phyloP scores from a whole-genome alignment of 768 basidiomycete genomes.

The Boletus tomentosulus region DNA sequence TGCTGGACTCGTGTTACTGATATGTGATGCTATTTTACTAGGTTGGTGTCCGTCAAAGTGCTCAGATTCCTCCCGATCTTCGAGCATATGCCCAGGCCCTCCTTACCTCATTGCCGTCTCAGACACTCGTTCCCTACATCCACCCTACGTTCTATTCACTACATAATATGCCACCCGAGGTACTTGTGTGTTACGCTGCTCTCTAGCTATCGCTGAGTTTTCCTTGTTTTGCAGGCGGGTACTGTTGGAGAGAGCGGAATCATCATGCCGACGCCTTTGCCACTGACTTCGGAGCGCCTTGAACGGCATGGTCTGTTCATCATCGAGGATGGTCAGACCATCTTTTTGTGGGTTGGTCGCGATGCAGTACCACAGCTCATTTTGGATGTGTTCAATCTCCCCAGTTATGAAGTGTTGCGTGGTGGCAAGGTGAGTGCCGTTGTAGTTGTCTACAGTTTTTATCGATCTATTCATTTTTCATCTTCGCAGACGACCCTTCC shows the following conservation, averaged over 20 bases:
- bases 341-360: slow-evolving; percentile 98
- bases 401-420: slow-evolving; percentile 81
- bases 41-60: slow-evolving; percentile 94
- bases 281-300: slow-evolving; percentile 90
- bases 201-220: slow-evolving; percentile 1
- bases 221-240: slow-evolving; percentile 58
- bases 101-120: slow-evolving; percentile 85
- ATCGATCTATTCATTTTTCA: background rate
- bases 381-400: slow-evolving; percentile 90
- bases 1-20: background rate
- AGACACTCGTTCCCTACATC: slow-evolving; percentile 88
- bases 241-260: slow-evolving; percentile 88
- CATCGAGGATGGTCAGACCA: slow-evolving; percentile 96
- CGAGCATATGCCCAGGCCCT: slow-evolving; percentile 92
- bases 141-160: slow-evolving; percentile 94
- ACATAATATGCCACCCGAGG: slow-evolving; percentile 94
- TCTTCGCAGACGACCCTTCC: slow-evolving; percentile 75
- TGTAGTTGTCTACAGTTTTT: background rate
- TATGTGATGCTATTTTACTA: slow-evolving; percentile 25
- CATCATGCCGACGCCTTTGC: slow-evolving; percentile 81
- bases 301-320: slow-evolving; percentile 94
- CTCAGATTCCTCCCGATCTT: slow-evolving; percentile 95
- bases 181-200: slow-evolving; percentile 29
- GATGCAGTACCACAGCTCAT: slow-evolving; percentile 96
- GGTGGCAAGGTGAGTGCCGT: slow-evolving; percentile 75